These are phyloP conservation scores for Cercophora samala DNA, from an alignment of 495 filamentous ascomycete species.

Conservation along the genomic window DNA sequence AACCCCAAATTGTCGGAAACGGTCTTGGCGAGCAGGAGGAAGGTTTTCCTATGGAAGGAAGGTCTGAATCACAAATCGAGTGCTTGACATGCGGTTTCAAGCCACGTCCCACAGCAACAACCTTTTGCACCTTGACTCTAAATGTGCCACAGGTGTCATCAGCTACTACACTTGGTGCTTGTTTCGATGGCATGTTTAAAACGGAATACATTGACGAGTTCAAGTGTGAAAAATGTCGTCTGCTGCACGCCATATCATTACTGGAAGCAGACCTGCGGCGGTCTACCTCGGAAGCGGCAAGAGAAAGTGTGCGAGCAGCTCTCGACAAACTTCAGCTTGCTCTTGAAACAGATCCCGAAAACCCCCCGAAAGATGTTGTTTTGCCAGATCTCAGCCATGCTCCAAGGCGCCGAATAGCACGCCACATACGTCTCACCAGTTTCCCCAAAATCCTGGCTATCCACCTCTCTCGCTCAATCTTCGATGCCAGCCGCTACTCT, in stretches of 20 bases:
- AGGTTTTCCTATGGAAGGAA: slow-evolving; percentile 83
- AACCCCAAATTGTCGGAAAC: neutral
- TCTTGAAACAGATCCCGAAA: slow-evolving; percentile 73
- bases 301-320: slow-evolving; percentile 45
- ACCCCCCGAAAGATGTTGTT: slow-evolving; percentile 62
- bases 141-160: slow-evolving; percentile 73
- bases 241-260: slow-evolving; percentile 63
- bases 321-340: slow-evolving; percentile 55
- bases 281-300: slow-evolving; percentile 46
- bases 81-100: slow-evolving; percentile 86
- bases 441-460: slow-evolving; percentile 89
- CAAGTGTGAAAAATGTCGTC: slow-evolving; percentile 85
- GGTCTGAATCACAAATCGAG: slow-evolving; percentile 86
- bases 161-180: slow-evolving; percentile 52
- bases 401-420: slow-evolving; percentile 78
- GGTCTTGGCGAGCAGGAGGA: slow-evolving; percentile 48
- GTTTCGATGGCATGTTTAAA: slow-evolving; percentile 92
- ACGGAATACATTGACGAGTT: slow-evolving; percentile 96
- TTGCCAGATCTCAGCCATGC: slow-evolving; percentile 70
- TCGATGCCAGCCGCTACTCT: slow-evolving; percentile 65
- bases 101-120: slow-evolving; percentile 74
- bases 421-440: slow-evolving; percentile 75
- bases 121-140: slow-evolving; percentile 88
- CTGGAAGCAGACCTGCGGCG: slow-evolving; percentile 38
- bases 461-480: slow-evolving; percentile 90